Percentiles rank a stretch among this genome's conserved stretches.
These are phyloP conservation scores for Buddleja alternifolia DNA, from an alignment of 257 asterid genomes.

Conservation along the genomic window DNA sequence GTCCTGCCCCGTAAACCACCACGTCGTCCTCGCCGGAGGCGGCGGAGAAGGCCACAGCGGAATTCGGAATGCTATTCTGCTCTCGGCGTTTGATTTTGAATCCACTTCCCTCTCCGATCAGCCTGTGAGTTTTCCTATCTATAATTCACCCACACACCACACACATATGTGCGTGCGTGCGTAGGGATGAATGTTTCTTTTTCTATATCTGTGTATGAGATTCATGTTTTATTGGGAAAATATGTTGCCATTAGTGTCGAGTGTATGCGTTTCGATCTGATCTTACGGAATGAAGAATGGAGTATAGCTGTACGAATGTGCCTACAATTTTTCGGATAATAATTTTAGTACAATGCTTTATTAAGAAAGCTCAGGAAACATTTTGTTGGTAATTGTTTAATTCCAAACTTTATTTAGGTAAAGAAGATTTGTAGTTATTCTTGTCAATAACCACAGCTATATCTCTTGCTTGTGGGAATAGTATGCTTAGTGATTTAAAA, in stretches of 20 bases:
- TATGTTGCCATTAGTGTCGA: not conserved
- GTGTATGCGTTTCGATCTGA: conserved; percentile 16
- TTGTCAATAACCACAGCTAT: not conserved
- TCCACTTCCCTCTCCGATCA: conserved; percentile 66
- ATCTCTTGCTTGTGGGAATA: not conserved
- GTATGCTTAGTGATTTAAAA: conserved; percentile 7
- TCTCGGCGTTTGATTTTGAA: conserved; percentile 56
- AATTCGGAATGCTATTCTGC: conserved; percentile 73
- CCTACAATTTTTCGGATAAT: not conserved
- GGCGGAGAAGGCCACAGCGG: conserved; percentile 97
- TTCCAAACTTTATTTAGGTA: not conserved
- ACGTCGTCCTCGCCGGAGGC: conserved; percentile 83
- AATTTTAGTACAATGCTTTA: not conserved
- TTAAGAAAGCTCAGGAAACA: not conserved
- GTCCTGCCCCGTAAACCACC: conserved; percentile 31
- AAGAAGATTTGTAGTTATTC: not conserved
- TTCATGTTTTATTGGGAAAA: conserved; percentile 7
- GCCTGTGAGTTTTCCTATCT: conserved; percentile 57
- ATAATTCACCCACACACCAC: not conserved
- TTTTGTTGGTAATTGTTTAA: conserved; percentile 9
- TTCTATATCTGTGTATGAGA: not conserved
- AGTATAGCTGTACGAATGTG: conserved; percentile 10
- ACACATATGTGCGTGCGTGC: not conserved
- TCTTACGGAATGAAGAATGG: not conserved
- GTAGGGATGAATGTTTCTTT: not conserved